phyloP scores from a whole-genome alignment of 495 filamentous ascomycete species.

The Clohesyomyces aquaticus region DNA sequence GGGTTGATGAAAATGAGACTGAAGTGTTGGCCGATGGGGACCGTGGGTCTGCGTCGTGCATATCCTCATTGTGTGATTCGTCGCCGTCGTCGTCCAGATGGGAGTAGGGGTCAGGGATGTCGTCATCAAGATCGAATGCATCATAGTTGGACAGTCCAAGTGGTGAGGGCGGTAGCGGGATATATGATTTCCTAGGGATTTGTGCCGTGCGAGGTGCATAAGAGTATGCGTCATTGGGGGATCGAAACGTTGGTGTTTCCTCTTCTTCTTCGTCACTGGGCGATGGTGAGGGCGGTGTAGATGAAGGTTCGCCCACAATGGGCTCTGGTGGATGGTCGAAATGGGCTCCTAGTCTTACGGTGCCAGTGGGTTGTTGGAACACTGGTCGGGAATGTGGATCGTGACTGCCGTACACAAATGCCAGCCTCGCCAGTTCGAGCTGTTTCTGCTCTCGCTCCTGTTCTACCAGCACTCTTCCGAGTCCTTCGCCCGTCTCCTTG shows the following conservation, averaged over 20 bases:
- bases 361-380: not conserved
- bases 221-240: conserved; percentile 32
- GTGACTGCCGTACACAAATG: conserved; percentile 34
- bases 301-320: not conserved
- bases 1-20: conserved; percentile 7
- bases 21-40: conserved; percentile 11
- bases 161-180: conserved; percentile 49
- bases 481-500: conserved; percentile 42
- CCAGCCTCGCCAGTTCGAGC: conserved; percentile 29
- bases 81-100: conserved; percentile 37
- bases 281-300: not conserved
- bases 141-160: conserved; percentile 55
- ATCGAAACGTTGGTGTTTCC: conserved; percentile 12
- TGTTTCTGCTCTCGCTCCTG: conserved; percentile 36
- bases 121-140: conserved; percentile 54
- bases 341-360: not conserved
- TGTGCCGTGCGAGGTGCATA: conserved; percentile 24
- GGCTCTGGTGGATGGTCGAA: conserved; percentile 2
- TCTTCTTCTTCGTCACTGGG: conserved; percentile 10
- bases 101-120: conserved; percentile 35
- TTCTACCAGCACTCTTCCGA: conserved; percentile 22
- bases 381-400: conserved; percentile 32
- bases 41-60: not conserved
- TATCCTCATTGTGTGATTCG: conserved; percentile 13
- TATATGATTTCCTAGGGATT: conserved; percentile 26